Percentiles rank a stretch among this genome's conserved stretches.
phyloP scores from a whole-genome alignment of 116 monocot genomes.

The Iris pallida region DNA sequence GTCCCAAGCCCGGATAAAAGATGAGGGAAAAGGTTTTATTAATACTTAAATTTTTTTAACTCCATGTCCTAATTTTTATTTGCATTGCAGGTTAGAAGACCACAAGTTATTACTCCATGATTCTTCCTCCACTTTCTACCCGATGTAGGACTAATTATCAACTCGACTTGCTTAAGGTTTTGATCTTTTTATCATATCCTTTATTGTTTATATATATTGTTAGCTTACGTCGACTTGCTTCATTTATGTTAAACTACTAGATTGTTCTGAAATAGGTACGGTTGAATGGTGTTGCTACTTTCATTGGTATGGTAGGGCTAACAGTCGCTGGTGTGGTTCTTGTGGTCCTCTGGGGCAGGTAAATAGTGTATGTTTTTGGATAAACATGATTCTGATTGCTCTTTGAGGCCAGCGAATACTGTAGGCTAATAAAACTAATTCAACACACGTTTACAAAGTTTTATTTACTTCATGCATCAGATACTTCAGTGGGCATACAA shows the following conservation, averaged over 20 bases:
- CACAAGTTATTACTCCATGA: too few species aligned
- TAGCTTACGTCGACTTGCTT: neutral
- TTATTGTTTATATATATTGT: too few species aligned
- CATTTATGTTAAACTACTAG: slow-evolving; percentile 1
- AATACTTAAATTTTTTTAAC: too few species aligned
- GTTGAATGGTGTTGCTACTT: slow-evolving; percentile 96
- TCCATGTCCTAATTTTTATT: too few species aligned
- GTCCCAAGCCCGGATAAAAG: too few species aligned
- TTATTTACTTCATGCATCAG: slow-evolving; percentile 25
- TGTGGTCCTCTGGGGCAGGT: slow-evolving; percentile 80
- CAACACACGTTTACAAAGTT: neutral
- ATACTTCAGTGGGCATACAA: slow-evolving; percentile 81
- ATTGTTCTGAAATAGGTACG: slow-evolving; percentile 57
- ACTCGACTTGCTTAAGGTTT: slow-evolving; percentile 95
- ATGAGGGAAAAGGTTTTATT: too few species aligned
- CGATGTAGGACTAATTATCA: too few species aligned
- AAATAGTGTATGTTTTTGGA: slow-evolving; percentile 1
- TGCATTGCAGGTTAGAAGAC: too few species aligned
- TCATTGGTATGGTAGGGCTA: slow-evolving; percentile 86
- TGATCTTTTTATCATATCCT: slow-evolving; percentile 1
- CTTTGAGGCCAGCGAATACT: too few species aligned
- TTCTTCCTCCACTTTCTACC: too few species aligned
- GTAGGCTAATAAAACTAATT: neutral
- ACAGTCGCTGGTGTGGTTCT: slow-evolving; percentile 72
- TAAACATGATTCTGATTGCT: neutral